Evolutionary conservation across 2,329 filamentous ascomycete species (phyloP), one percentile per base, ranked within the genome.

Genomic region (Fusarium piperis): DNA sequence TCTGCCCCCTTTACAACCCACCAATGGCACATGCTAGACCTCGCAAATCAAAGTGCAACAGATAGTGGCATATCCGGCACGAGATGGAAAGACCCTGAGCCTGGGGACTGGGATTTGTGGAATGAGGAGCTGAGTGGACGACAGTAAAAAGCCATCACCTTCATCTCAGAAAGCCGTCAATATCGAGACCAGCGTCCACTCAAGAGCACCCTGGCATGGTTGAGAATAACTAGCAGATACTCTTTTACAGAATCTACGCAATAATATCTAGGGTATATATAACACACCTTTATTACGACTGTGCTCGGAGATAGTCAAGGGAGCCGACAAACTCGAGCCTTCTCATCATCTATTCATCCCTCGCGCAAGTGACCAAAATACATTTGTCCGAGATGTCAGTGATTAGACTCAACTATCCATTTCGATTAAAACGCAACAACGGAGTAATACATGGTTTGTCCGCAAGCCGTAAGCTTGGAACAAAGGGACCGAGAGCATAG

Each of bases 381-480:
- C 12, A 15, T 15, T 8, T 20, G 39, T 20, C 38, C 4, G 12
- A 20, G 18, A 12, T 41, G 18, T 4, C 12, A 13, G 13, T 12
- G 6, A 41, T 18, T 9, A 2, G 3, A 13, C 12, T 3, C 0
- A 2, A 41, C 3, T 41, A 13, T 16, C 2, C 13, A 26, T 26
- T 2, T 26, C 4, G 4, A 44, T 10, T 44, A 7, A 0, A 48
- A 85, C 51, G 81, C 85, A 26, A 68, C 79, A n/a, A n/a, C 1
- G 74, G 79, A 0, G 67, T 74, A 0, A 79, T 86, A 10, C 79
- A 86, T 30, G 83, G 82, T 0, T 79, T 85, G 65, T 83, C 84
- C 0, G 79, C 86, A 28, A 85, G 78, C 51, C 74, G 85, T 2
- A 83, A 85, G 58, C 70, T 87, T 0, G 82, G 86, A 18, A 12